A percentile compares a stretch with the other conserved stretches of the same genome.
Evolutionary conservation across 176 grass and related monocot species (phyloP).

Genomic region (Melocanna baccifera): DNA sequence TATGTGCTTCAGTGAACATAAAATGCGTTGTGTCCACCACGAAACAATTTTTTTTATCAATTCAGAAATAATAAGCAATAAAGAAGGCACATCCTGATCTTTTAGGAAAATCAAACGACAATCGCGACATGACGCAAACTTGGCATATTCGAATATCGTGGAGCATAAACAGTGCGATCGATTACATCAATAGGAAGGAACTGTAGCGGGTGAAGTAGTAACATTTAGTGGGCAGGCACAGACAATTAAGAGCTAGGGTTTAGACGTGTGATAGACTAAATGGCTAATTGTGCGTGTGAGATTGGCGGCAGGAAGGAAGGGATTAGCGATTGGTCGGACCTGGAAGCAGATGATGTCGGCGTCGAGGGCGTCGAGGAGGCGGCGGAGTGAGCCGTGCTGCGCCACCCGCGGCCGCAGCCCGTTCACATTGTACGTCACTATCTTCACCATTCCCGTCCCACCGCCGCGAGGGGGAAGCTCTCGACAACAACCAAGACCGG

Average conservation of each 20-base stretch:
- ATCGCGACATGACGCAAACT: background rate
- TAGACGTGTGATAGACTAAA: background rate
- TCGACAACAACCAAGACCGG: background rate
- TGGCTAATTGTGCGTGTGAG: background rate
- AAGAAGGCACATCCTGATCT: background rate
- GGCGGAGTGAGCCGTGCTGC: conserved; percentile 86
- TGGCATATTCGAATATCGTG: background rate
- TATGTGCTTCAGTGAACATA: background rate
- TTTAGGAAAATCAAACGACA: background rate
- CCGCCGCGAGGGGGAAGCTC: conserved; percentile 22
- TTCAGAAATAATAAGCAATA: background rate
- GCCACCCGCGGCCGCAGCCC: conserved; percentile 86
- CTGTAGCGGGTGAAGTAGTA: background rate
- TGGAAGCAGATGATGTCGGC: conserved; percentile 98
- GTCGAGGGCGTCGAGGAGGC: conserved; percentile 82
- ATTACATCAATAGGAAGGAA: background rate
- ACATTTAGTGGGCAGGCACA: background rate
- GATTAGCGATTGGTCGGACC: conserved; percentile 14
- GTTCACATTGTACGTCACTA: conserved; percentile 97
- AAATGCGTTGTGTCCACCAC: background rate
- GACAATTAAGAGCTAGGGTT: conserved; percentile 43
- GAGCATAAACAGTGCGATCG: background rate
- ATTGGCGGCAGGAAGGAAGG: background rate
- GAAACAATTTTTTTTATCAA: background rate
- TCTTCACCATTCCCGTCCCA: conserved; percentile 52